A percentile compares a stretch with the other conserved stretches of the same genome.
phyloP scores from a whole-genome alignment of 129 eudicot genomes.

The Cynara cardunculus region DNA sequence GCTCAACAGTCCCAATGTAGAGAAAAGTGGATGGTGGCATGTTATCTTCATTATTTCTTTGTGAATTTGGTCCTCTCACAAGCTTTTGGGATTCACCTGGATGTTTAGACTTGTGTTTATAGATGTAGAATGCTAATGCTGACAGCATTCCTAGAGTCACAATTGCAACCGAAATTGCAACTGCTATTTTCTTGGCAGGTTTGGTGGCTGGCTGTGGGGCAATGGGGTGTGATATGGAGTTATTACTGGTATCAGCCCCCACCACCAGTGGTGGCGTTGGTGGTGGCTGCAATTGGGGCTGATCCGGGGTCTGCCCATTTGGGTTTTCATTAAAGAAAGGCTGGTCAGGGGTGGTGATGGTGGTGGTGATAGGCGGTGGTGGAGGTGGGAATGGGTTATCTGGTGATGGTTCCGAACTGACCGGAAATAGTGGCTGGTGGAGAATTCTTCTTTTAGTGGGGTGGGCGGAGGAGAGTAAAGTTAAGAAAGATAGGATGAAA shows the following conservation, averaged over 20 bases:
- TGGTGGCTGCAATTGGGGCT: conserved; percentile 41
- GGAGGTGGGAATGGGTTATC: conserved; percentile 39
- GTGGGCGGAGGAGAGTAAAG: conserved; percentile 28
- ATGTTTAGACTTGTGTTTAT: conserved; percentile 49
- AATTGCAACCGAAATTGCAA: conserved; percentile 72
- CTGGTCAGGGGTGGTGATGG: conserved; percentile 50
- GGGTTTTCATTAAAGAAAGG: conserved; percentile 92
- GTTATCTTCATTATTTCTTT: conserved; percentile 45
- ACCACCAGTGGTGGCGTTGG: conserved; percentile 31
- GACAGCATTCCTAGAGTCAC: conserved; percentile 82
- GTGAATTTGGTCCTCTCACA: conserved; percentile 45
- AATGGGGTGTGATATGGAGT: conserved; percentile 44
- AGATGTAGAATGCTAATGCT: conserved; percentile 69
- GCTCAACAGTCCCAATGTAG: conserved; percentile 92
- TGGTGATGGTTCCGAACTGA: conserved; percentile 70
- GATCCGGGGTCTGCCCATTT: conserved; percentile 44
- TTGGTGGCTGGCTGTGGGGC: conserved; percentile 56
- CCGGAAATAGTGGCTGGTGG: conserved; percentile 87
- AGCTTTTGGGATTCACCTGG: conserved; percentile 63
- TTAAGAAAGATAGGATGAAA: conserved; percentile 30
- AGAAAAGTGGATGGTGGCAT: conserved; percentile 70
- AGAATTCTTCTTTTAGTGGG: conserved; percentile 68
- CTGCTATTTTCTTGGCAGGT: conserved; percentile 71
- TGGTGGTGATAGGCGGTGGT: conserved; percentile 31
- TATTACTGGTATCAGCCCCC: conserved; percentile 27